Evolutionary conservation across 2,329 filamentous ascomycete species (phyloP), one percentile per base, ranked within the genome.

Genomic region (Epichloe festucae): DNA sequence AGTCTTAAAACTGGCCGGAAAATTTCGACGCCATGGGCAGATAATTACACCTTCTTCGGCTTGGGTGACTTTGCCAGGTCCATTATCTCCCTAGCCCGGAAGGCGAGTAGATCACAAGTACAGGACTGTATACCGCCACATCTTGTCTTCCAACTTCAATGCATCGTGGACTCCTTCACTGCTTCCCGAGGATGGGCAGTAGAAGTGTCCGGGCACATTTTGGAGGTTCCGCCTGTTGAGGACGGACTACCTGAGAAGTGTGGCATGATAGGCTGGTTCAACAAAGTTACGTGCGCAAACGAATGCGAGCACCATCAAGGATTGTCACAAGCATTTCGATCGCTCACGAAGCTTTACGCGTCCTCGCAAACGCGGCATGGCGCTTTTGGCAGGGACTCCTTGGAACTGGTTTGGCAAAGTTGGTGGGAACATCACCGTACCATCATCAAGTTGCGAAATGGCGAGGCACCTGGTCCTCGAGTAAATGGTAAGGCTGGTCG

Each of bases 131-230:
- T 78, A 15, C 60, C 70, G 0, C 73, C 73, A 0, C 70, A 72
- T 36, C 67, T 71, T 53, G 70, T 77, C 1, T 75, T 78, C 52
- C 67, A 76, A 39, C 61, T 78, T 0, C 72, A 77, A 54, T 72
- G 69, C 52, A 73, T 77, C 36, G 66, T 76, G 12, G 74, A 77
- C 53, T 71, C 73, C 1, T 61, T 74, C 38, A 62, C 65, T 2
- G 61, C 70, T 1, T 74, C 67, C 12, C 67, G 67, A 0, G 72
- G 73, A 3, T 77, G 74, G 73, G 62, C 59, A 1, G 17, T 65
- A 2, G 60, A 55, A 47, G 46, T 48, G 8, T 6, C 5, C 3
- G 36, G 38, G 8, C 11, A 43, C 38, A 27, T 40, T 23, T 4
- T 50, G 11, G 0, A 19, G 5, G 12, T 17, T n/a, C 39, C 46